Evolutionary conservation across 2,329 filamentous ascomycete species (phyloP), one percentile per base, ranked within the genome.

Genomic region (Colletotrichum zoysiae): DNA sequence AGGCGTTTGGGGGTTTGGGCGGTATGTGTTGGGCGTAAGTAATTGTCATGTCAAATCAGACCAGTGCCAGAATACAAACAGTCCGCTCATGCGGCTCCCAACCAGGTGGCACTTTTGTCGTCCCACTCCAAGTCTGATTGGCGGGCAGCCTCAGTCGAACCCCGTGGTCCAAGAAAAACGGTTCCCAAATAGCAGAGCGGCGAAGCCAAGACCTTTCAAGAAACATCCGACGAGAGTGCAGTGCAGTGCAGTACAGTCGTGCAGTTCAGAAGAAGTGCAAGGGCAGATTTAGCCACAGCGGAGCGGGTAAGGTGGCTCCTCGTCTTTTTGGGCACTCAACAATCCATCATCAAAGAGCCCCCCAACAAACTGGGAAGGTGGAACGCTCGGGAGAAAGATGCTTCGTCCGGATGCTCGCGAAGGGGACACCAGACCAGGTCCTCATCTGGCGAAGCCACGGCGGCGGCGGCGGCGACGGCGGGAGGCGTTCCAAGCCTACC

Each of bases 1-100:
- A 75, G 78, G 79, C 78, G 75, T 69, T 71, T n/a, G 53, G 61
- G 70, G 50, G 56, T 67, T 71, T n/a, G 40, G 70, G 66, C 35
- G 46, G 55, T 33, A 60, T 46, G 35, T 60, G 53, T 46, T 16
- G 46, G 48, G 56, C 26, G 26, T 35, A 62, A 20, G 3, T 18
- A 63, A 7, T 62, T 40, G 14, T 50, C n/a, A 18, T 60, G 42
- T 40, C 40, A 53, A 46, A 65, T 50, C 26, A 44, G 59, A 55
- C 48, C 55, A 57, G 55, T 50, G 59, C 38, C 50, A 59, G 35
- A 63, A 69, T 58, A n/a, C 51, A 48, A 58, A 58, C 30, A 46
- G 38, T 30, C 61, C 26, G 30, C 40, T 38, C 11, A 55, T 11
- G 50, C 50, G 61, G 50, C 38, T 56, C 38, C n/a, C 35, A 53